Percentiles rank a stretch among this genome's conserved stretches.
phyloP scores from a whole-genome alignment of 1,284 basidiomycete species.

The Marasmius sp. region DNA sequence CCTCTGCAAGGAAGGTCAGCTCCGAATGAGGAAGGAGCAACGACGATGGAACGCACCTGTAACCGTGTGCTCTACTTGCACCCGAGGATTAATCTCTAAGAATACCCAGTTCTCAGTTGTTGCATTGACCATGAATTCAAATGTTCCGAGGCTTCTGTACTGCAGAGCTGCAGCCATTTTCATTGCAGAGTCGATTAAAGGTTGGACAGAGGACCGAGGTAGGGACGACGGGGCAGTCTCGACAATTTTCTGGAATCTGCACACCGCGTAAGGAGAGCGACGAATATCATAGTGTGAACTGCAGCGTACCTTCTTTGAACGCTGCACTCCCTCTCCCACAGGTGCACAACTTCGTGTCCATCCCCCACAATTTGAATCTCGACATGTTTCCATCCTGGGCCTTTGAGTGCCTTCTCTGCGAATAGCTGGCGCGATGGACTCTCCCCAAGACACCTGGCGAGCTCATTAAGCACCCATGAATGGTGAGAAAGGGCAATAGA shows the following conservation, averaged over 20 bases:
- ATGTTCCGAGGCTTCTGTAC: constrained; percentile 36
- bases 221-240: constrained; percentile 36
- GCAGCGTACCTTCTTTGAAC: constrained; percentile 31
- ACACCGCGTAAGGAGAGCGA: neutral
- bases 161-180: constrained; percentile 29
- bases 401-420: constrained; percentile 37
- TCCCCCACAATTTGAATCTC: constrained; percentile 38
- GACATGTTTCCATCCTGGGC: constrained; percentile 37
- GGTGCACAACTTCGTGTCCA: constrained; percentile 31
- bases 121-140: constrained; percentile 33
- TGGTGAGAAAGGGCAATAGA: neutral
- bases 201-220: constrained; percentile 20
- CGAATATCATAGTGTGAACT: neutral
- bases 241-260: constrained; percentile 37
- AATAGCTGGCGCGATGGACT: constrained; percentile 39
- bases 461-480: neutral
- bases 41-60: constrained; percentile 27
- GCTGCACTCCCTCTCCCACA: constrained; percentile 39
- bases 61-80: constrained; percentile 41
- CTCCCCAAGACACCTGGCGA: constrained; percentile 36
- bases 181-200: constrained; percentile 28
- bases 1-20: constrained; percentile 27
- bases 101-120: constrained; percentile 32
- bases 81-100: constrained; percentile 36
- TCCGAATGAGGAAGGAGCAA: neutral